A percentile compares a stretch with the other conserved stretches of the same genome.
phyloP scores from a whole-genome alignment of 1,284 basidiomycete genomes.

The Leccinum fuscescens region DNA sequence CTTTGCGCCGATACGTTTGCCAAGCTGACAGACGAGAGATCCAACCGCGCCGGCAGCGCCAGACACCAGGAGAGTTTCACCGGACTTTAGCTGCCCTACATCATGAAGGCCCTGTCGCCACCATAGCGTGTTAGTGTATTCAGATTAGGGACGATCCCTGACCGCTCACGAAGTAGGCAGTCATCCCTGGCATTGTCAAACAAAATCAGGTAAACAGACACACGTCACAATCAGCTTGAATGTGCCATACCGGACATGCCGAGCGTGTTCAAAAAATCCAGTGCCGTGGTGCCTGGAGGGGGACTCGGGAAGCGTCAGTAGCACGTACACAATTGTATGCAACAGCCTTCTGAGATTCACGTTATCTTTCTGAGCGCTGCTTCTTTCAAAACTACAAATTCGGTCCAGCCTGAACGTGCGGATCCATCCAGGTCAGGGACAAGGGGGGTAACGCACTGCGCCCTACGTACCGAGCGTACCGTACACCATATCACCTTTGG shows the following conservation, averaged over 20 bases:
- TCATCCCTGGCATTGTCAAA: slow-evolving; percentile 52
- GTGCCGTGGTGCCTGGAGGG: slow-evolving; percentile 51
- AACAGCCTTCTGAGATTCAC: slow-evolving; percentile 18
- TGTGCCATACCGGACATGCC: slow-evolving; percentile 61
- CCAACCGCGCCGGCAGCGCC: slow-evolving; percentile 90
- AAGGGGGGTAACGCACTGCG: neutral
- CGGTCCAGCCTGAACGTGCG: slow-evolving; percentile 64
- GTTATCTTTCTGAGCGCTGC: slow-evolving; percentile 48
- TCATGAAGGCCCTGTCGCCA: slow-evolving; percentile 73
- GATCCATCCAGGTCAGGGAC: slow-evolving; percentile 3
- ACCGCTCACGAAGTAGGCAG: slow-evolving; percentile 73
- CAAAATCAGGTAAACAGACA: slow-evolving; percentile 1
- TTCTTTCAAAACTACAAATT: slow-evolving; percentile 67
- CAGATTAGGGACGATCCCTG: neutral
- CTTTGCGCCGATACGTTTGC: slow-evolving; percentile 69
- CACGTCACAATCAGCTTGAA: neutral
- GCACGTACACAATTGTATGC: neutral
- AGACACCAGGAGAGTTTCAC: slow-evolving; percentile 82
- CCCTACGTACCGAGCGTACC: slow-evolving; percentile 53
- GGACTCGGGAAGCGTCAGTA: slow-evolving; percentile 36
- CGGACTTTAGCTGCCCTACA: slow-evolving; percentile 73
- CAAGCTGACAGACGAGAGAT: slow-evolving; percentile 73
- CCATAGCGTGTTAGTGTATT: slow-evolving; percentile 3
- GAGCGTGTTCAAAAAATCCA: slow-evolving; percentile 79
- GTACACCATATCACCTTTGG: slow-evolving; percentile 65